A percentile compares a stretch with the other conserved stretches of the same genome.
phyloP scores from a whole-genome alignment of 2,329 filamentous ascomycete genomes.

The Aspergillus sp. region DNA sequence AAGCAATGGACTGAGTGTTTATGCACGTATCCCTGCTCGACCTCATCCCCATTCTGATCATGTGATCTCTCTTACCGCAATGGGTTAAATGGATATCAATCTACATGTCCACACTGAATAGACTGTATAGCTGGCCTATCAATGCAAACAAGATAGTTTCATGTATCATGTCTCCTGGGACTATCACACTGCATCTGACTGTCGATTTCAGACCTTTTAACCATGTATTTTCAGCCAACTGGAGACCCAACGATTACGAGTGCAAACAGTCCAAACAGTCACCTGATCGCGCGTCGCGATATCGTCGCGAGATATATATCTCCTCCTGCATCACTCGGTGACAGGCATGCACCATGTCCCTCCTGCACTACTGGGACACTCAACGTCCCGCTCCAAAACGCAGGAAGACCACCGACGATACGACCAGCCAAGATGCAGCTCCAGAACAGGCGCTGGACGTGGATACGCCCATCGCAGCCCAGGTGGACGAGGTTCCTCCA shows the following conservation, averaged over 20 bases:
- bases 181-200: background rate
- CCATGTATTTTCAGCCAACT: background rate
- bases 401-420: constrained; percentile 23
- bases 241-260: background rate
- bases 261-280: constrained; percentile 24
- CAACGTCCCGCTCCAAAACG: constrained; percentile 31
- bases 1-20: too few species aligned
- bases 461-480: constrained; percentile 19
- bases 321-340: background rate
- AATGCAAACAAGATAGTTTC: too few species aligned
- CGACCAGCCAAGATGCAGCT: constrained; percentile 12
- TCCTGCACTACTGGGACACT: constrained; percentile 38
- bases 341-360: constrained; percentile 28
- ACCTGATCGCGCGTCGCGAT: constrained; percentile 30
- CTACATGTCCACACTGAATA: too few species aligned
- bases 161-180: background rate
- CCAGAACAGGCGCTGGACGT: constrained; percentile 15
- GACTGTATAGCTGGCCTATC: too few species aligned
- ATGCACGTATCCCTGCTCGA: too few species aligned
- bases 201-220: background rate
- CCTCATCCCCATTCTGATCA: too few species aligned
- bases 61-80: too few species aligned
- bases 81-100: too few species aligned
- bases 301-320: background rate
- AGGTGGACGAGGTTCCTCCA: constrained; percentile 22